These are phyloP conservation scores for Mixia osmundae DNA, from an alignment of 1,284 basidiomycete genomes.

Conservation along the genomic window DNA sequence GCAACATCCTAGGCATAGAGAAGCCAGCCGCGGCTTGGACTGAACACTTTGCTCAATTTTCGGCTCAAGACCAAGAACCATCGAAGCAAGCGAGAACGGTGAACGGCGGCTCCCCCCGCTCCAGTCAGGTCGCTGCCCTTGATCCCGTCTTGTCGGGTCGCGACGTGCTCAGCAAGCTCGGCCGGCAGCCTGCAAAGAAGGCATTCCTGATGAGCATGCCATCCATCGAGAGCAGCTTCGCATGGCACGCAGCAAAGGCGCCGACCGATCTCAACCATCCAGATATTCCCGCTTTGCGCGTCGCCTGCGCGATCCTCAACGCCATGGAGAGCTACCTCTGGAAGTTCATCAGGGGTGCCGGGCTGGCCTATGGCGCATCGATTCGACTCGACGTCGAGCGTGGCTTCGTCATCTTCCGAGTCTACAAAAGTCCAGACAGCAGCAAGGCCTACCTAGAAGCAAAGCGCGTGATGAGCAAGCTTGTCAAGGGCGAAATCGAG, in stretches of 20 bases:
- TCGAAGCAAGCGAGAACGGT: no score
- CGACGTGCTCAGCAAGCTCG: conserved; percentile 49
- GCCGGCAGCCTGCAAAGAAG: conserved; percentile 49
- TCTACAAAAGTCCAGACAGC: conserved; percentile 47
- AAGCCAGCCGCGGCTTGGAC: conserved; percentile 48
- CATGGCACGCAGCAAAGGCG: conserved; percentile 52
- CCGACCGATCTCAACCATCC: conserved; percentile 33
- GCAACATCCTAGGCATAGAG: conserved; percentile 49
- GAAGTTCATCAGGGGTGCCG: conserved; percentile 54
- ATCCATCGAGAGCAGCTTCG: conserved; percentile 83
- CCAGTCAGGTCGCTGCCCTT: conserved; percentile 32
- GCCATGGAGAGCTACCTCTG: conserved; percentile 89
- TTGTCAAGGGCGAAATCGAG: conserved; percentile 59
- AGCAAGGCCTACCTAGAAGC: conserved; percentile 7
- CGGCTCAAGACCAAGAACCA: no score
- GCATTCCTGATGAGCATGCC: conserved; percentile 68
- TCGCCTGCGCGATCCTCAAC: conserved; percentile 73
- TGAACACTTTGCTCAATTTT: conserved; percentile 41
- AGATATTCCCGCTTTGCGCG: conserved; percentile 57
- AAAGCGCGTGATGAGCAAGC: conserved; percentile 38
- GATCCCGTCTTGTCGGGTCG: conserved; percentile 41
- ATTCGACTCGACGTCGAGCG: conserved; percentile 56
- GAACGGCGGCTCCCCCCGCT: no score
- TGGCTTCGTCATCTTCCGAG: conserved; percentile 29
- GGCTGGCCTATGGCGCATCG: conserved; percentile 78